Evolutionary conservation across 768 basidiomycete species (phyloP).

Genomic region (Russula griseocarnosa): DNA sequence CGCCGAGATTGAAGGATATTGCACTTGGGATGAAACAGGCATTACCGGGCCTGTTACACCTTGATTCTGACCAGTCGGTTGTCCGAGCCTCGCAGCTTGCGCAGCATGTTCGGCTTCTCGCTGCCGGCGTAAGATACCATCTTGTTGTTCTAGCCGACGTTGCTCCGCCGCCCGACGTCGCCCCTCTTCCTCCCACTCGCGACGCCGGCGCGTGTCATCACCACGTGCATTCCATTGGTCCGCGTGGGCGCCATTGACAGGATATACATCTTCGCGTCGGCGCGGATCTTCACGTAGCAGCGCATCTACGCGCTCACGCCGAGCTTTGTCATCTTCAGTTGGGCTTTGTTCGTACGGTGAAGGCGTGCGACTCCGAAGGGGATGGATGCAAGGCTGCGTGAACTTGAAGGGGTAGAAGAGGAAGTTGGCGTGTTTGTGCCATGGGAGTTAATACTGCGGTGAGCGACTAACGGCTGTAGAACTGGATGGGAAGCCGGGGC

Average conservation of each 20-base stretch:
- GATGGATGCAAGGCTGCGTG: constrained; percentile 23
- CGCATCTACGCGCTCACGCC: constrained; percentile 39
- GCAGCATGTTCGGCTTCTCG: constrained; percentile 43
- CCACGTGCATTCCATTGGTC: constrained; percentile 17
- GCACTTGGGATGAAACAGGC: constrained; percentile 22
- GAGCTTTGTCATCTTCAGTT: constrained; percentile 39
- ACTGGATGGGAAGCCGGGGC: neutral
- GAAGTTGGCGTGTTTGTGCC: constrained; percentile 17
- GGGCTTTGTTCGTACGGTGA: constrained; percentile 29
- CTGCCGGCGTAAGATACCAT: constrained; percentile 54
- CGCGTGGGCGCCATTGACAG: neutral
- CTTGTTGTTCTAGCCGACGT: constrained; percentile 50
- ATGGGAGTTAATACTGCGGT: constrained; percentile 1
- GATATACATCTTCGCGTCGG: constrained; percentile 13
- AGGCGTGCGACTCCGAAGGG: constrained; percentile 20
- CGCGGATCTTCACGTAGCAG: constrained; percentile 22
- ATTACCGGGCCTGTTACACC: constrained; percentile 32
- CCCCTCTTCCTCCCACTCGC: constrained; percentile 31
- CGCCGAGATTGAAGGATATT: constrained; percentile 9
- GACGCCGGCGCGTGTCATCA: constrained; percentile 30
- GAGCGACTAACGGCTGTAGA: neutral
- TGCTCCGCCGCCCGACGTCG: constrained; percentile 40
- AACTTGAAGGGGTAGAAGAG: constrained; percentile 28
- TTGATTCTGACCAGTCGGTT: constrained; percentile 35
- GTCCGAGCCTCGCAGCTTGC: constrained; percentile 31